Evolutionary conservation across 371 early-diverging fungal genomes (phyloP), one percentile per base, ranked within the genome.

Genomic region (Gilbertella persicaria): DNA sequence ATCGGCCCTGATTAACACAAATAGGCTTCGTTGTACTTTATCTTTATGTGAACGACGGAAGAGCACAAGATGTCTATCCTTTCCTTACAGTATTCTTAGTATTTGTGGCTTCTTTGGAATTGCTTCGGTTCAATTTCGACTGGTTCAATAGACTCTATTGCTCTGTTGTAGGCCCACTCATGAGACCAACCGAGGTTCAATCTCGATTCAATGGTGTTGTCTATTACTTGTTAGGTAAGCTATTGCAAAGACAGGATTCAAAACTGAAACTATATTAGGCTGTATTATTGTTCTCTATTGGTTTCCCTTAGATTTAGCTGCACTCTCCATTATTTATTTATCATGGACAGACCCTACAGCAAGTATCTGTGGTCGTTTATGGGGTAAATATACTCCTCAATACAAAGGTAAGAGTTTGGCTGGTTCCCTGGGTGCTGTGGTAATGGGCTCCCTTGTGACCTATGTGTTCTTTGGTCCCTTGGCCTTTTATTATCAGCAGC

Each of bases 311-410:
- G 79, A 82, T 30, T 60, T 82, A 38, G 78, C 75, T n/a, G 60
- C 78, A 8, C 25, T 82, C n/a, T 75, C 79, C 9, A 82, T 82
- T 23, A 55, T 82, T 44, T 79, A 76, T 54, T 48, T 82, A 19
- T 74, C 77, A 10, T 82, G 82, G 82, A 64, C 75, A 6, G 82
- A 82, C 47, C 79, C 82, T 13, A 76, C 73, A 1, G 82, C 82
- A 9, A 78, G 78, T 29, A 68, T 78, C 13, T 66, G 67, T 44
- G 82, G 82, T 21, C 64, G 70, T 35, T 55, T 74, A 26, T 79
- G 66, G 68, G 82, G 82, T 37, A 62, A 60, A n/a, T 74, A 78
- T 30, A 79, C 82, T 14, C 66, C 61, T 17, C 49, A 55, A 36
- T 78, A 67, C 30, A 64, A 70, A 24, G 73, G 73, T 9, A 82